Percentiles rank a stretch among this genome's conserved stretches.
phyloP scores from a whole-genome alignment of 2,329 filamentous ascomycete species.

The Daldinia eschscholtzii region DNA sequence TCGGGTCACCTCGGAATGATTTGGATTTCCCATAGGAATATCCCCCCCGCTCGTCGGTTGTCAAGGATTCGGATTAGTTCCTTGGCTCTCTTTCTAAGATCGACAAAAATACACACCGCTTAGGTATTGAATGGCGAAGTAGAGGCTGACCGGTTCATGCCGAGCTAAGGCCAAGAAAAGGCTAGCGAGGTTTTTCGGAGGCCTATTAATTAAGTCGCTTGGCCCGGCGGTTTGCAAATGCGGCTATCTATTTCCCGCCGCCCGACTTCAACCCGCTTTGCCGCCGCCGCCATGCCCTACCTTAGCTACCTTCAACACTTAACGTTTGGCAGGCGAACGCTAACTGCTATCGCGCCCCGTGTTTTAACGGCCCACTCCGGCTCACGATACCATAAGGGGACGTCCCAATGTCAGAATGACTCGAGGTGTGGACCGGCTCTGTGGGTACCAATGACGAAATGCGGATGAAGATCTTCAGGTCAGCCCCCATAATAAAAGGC shows the following conservation, averaged over 20 bases:
- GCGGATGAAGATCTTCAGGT: conserved; percentile 41
- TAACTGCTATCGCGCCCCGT: conserved; percentile 26
- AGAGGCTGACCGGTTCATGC: conserved; percentile 30
- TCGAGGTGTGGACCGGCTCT: conserved; percentile 22
- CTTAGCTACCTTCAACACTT: background rate
- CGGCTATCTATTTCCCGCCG: conserved; percentile 22
- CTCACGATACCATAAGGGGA: conserved; percentile 8
- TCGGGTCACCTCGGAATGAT: conserved; percentile 7
- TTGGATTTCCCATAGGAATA: background rate
- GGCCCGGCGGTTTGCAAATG: conserved; percentile 26
- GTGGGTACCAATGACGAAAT: conserved; percentile 41
- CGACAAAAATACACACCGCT: conserved; percentile 13
- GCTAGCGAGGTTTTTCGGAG: background rate
- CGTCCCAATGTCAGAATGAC: conserved; percentile 9
- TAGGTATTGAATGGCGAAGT: conserved; percentile 27
- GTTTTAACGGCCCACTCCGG: background rate
- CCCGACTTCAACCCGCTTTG: conserved; percentile 13
- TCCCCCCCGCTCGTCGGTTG: background rate
- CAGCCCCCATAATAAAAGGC: conserved; percentile 37
- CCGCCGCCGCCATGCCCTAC: conserved; percentile 8
- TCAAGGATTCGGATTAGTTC: conserved; percentile 1
- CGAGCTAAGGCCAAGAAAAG: conserved; percentile 12
- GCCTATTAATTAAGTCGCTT: conserved; percentile 18
- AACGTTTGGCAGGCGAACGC: conserved; percentile 13
- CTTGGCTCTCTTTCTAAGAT: conserved; percentile 7